Evolutionary conservation across 306 rosid species (phyloP), one percentile per base, ranked within the genome.

Genomic region (Quercus aquifolioides): DNA sequence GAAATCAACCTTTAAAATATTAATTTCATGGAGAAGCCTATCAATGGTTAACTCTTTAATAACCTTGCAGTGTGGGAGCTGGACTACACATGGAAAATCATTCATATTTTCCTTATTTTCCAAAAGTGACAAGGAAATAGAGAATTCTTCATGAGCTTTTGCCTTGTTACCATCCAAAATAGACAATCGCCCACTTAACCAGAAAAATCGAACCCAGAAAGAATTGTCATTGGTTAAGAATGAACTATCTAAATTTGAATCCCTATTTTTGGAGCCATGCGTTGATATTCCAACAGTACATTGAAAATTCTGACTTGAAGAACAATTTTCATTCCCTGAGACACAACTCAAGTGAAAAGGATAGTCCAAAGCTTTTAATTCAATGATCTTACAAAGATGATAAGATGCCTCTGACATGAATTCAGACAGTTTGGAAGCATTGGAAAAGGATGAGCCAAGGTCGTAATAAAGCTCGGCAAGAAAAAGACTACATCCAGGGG

Each of bases 161-260:
- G 79, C 92, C 84, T 83, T 92, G 90, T 92, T 85, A 26, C 90
- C 92, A 75, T 95, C 96, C 75, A 86, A 84, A 79, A 88, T 76
- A 76, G 98, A 92, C 84, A 95, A 76, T 77, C 96, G 91, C 71
- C 99, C 98, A 76, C 98, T 92, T 74, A 95, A 79, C 99, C 99
- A 95, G 87, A 91, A 95, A 76, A 90, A 92, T 19, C 92, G 92
- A 81, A 85, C 84, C 99, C 99, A 95, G 69, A 95, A 88, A 51
- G 95, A 83, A 69, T 79, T 85, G 46, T 91, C 84, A 69, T 78
- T 84, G 74, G 81, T 79, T 77, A 84, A 72, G 62, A 88, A 65
- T 57, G 84, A 86, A 75, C 55, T 86, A 55, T 80, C 90, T 69
- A 73, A 70, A 76, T 72, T 60, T 72, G 84, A 77, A 80, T 74